Percentiles rank a stretch among this genome's conserved stretches.
phyloP scores from a whole-genome alignment of 495 filamentous ascomycete species.

The Massariosphaeria phaeospora region DNA sequence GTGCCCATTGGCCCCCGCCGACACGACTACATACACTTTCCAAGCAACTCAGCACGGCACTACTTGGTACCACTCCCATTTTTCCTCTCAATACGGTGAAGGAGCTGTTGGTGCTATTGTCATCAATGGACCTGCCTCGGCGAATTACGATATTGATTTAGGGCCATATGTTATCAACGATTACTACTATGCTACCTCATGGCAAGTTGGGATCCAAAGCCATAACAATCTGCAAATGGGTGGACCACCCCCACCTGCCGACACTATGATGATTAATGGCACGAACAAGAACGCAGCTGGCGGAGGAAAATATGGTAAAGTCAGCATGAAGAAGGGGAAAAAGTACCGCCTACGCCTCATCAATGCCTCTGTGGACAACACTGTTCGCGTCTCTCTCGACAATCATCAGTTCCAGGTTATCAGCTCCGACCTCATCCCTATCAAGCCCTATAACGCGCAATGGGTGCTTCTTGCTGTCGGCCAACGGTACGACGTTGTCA shows the following conservation, averaged over 20 bases:
- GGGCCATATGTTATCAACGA: conserved; percentile 36
- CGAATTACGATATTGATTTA: conserved; percentile 42
- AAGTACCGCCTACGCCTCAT: conserved; percentile 40
- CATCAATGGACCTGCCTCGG: conserved; percentile 39
- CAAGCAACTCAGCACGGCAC: conserved; percentile 39
- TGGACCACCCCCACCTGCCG: conserved; percentile 29
- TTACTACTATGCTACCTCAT: conserved; percentile 38
- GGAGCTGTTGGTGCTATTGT: conserved; percentile 37
- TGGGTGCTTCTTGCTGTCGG: conserved; percentile 26
- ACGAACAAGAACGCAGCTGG: conserved; percentile 31
- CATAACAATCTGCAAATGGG: conserved; percentile 20
- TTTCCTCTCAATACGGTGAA: conserved; percentile 39
- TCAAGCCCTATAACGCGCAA: conserved; percentile 31
- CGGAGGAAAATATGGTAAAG: conserved; percentile 30
- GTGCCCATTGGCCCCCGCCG: conserved; percentile 39
- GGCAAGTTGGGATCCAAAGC: conserved; percentile 15
- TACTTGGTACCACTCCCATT: conserved; percentile 42
- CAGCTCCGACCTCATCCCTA: conserved; percentile 39
- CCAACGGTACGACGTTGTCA: conserved; percentile 42
- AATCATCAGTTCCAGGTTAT: conserved; percentile 38
- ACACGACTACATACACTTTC: conserved; percentile 39
- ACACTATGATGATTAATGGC: conserved; percentile 41
- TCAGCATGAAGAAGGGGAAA: conserved; percentile 30
- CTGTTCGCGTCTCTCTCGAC: conserved; percentile 40
- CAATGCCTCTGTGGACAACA: conserved; percentile 39